Evolutionary conservation across 345 rosid genomes (phyloP).

Genomic region (Sonneratia alba): DNA sequence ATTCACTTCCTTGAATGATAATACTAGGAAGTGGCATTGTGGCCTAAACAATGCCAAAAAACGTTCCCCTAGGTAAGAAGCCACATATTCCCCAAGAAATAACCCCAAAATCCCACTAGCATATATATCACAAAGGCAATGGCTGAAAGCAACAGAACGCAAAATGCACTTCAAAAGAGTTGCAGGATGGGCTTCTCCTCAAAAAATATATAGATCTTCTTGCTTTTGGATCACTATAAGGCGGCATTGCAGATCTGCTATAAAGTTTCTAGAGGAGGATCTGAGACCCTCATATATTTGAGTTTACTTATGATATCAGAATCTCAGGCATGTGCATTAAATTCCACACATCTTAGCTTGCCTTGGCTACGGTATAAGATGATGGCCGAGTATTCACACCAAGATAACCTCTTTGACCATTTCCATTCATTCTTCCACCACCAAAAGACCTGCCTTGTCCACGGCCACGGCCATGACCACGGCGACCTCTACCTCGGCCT

Average conservation of each 20-base stretch:
- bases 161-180: conserved; percentile 19
- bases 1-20: not conserved
- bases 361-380: conserved; percentile 67
- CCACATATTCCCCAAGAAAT: conserved; percentile 16
- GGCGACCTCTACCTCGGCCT: conserved; percentile 48
- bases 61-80: conserved; percentile 10
- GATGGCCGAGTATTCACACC: conserved; percentile 61
- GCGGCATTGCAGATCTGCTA: conserved; percentile 18
- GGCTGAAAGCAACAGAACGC: conserved; percentile 14
- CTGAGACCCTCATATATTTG: conserved; percentile 29
- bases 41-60: not conserved
- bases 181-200: conserved; percentile 37
- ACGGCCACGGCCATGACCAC: conserved; percentile 59
- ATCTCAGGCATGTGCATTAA: conserved; percentile 37
- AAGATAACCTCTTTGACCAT: conserved; percentile 63
- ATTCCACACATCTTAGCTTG: conserved; percentile 72
- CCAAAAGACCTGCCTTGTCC: conserved; percentile 32
- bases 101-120: conserved; percentile 28
- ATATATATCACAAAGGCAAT: conserved; percentile 10
- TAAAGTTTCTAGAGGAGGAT: conserved; percentile 23
- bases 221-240: not conserved
- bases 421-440: conserved; percentile 63
- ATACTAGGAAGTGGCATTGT: not conserved
- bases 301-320: conserved; percentile 24
- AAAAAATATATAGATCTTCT: conserved; percentile 13